Percentiles rank a stretch among this genome's conserved stretches.
Conservation (phyloP, 176 grass and related monocot genomes). For the Pontederia crassipes region DNA sequence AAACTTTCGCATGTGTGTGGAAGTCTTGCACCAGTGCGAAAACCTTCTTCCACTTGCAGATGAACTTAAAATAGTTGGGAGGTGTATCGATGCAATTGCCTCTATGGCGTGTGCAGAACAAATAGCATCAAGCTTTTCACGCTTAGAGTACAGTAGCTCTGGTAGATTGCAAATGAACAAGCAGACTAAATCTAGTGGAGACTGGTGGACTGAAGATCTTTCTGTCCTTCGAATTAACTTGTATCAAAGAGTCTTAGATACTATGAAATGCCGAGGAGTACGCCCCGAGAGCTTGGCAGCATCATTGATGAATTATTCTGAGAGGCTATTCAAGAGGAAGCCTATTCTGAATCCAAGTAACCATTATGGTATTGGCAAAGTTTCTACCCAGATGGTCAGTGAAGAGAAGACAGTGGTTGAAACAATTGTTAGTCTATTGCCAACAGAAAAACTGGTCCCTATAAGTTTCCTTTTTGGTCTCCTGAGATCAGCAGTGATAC, state of each 20-base stretch:
- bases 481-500: conserved; percentile 27
- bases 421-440: conserved; percentile 30
- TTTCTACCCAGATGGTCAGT: background rate
- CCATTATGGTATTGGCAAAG: background rate
- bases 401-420: conserved; percentile 33
- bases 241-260: conserved; percentile 13
- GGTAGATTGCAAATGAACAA: conserved; percentile 18
- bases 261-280: conserved; percentile 14
- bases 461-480: conserved; percentile 34
- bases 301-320: conserved; percentile 10
- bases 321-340: conserved; percentile 9
- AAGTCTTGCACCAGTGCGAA: conserved; percentile 11
- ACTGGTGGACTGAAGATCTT: conserved; percentile 24
- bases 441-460: conserved; percentile 17
- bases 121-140: conserved; percentile 22
- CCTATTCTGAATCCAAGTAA: background rate
- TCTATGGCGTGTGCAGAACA: conserved; percentile 16
- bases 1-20: conserved; percentile 7
- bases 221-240: conserved; percentile 15
- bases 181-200: conserved; percentile 4
- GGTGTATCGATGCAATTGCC: conserved; percentile 14
- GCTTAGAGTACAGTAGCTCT: conserved; percentile 18
- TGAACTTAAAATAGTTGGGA: conserved; percentile 14
- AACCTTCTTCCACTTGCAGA: conserved; percentile 15
- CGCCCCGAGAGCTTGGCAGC: conserved; percentile 15